Evolutionary conservation across 129 eudicot species (phyloP).

Genomic region (Arctium lappa): DNA sequence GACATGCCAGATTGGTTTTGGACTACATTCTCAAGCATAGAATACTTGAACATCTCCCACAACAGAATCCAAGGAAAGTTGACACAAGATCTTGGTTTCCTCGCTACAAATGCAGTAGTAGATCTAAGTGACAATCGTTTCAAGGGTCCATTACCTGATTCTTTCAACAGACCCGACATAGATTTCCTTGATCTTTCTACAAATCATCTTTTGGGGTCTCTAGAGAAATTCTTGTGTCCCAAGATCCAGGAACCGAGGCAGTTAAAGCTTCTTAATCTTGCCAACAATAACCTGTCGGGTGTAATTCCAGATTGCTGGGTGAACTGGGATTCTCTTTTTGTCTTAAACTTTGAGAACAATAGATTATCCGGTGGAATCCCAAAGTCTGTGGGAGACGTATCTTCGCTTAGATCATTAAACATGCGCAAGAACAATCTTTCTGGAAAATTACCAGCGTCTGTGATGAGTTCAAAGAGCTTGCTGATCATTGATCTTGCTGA

Average conservation of each 20-base stretch:
- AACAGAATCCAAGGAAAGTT: slow-evolving; percentile 31
- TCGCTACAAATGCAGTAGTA: not conserved
- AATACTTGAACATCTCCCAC: slow-evolving; percentile 29
- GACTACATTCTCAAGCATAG: not conserved
- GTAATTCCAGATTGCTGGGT: slow-evolving; percentile 39
- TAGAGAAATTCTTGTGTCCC: slow-evolving; percentile 37
- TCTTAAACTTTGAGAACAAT: slow-evolving; percentile 31
- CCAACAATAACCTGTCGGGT: slow-evolving; percentile 30
- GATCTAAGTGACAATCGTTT: slow-evolving; percentile 40
- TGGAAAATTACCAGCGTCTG: slow-evolving; percentile 25
- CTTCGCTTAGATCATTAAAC: slow-evolving; percentile 27
- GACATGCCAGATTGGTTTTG: slow-evolving; percentile 38
- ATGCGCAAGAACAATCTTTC: slow-evolving; percentile 33
- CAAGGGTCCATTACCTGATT: slow-evolving; percentile 35
- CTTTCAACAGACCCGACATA: slow-evolving; percentile 4
- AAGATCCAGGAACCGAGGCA: not conserved
- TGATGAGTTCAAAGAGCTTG: slow-evolving; percentile 20
- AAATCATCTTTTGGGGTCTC: slow-evolving; percentile 39
- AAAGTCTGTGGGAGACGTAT: slow-evolving; percentile 20
- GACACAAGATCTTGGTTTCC: slow-evolving; percentile 11
- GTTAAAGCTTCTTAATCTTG: slow-evolving; percentile 32
- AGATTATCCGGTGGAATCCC: slow-evolving; percentile 31
- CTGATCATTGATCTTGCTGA: slow-evolving; percentile 26
- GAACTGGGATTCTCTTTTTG: slow-evolving; percentile 27
- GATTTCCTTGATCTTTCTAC: slow-evolving; percentile 33